phyloP scores from a whole-genome alignment of 805 yeast species.

The Starmerella lactis-condensi region DNA sequence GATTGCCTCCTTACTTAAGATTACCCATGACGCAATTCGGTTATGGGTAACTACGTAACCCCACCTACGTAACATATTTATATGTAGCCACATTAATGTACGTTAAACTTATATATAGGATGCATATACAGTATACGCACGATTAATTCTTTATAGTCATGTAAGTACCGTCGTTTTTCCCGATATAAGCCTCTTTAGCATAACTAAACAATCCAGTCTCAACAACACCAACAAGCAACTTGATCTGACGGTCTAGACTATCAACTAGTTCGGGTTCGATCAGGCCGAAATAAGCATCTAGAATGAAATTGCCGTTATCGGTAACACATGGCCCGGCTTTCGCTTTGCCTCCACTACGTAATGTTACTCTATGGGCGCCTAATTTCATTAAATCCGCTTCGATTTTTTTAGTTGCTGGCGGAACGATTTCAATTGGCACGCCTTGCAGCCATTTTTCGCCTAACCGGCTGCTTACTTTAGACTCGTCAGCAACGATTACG shows the following conservation, averaged over 20 bases:
- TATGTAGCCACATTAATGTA: too few species aligned
- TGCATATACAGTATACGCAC: too few species aligned
- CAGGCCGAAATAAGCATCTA: constrained; percentile 83
- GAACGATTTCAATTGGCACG: constrained; percentile 89
- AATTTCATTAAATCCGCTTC: constrained; percentile 38
- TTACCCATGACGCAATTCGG: too few species aligned
- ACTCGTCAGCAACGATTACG: constrained; percentile 76
- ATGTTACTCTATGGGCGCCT: constrained; percentile 44
- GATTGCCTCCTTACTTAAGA: too few species aligned
- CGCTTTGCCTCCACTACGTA: constrained; percentile 74
- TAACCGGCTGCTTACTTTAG: constrained; percentile 57
- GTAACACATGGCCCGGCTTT: constrained; percentile 97
- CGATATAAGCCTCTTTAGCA: constrained; percentile 72
- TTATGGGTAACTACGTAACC: too few species aligned
- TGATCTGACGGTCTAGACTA: constrained; percentile 45
- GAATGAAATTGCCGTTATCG: constrained; percentile 81
- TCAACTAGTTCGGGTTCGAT: constrained; percentile 31
- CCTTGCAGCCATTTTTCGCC: constrained; percentile 80
- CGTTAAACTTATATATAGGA: too few species aligned
- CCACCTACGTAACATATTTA: too few species aligned
- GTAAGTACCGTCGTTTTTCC: constrained; percentile 58
- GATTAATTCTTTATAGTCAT: constrained; percentile 8
- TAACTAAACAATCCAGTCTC: constrained; percentile 78
- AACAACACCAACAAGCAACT: constrained; percentile 74
- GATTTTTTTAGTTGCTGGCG: constrained; percentile 67